Evolutionary conservation across 768 basidiomycete genomes (phyloP), one percentile per base, ranked within the genome.

Genomic region (Suillus hirtellus): DNA sequence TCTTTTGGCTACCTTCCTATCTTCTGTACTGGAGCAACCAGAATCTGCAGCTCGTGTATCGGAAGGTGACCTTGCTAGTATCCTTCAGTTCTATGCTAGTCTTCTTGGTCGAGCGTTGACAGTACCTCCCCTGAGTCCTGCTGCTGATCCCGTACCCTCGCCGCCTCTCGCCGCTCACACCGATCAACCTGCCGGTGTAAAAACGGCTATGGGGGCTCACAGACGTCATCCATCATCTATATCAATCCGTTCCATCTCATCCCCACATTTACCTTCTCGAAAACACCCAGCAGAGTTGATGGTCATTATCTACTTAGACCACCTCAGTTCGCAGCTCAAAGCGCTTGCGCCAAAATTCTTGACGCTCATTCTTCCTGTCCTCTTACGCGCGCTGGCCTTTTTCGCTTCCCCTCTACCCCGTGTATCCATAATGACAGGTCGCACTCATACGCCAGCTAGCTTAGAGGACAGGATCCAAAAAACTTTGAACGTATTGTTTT

Each of bases 341-440:
- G 80, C 79, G 17, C 78, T 92, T 17, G 78, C 87, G 6, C 82
- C 87, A 8, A 73, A 73, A 12, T 80, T 83, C 68, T 81, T 92
- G 42, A 71, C 76, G 14, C 68, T 75, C 42, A 85, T 92, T 60
- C 78, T 92, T n/a, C 88, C 89, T 0, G 78, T 89, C 40, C 83
- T 93, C n/a, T 89, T 92, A 69, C 86, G 89, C 19, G 83, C 83
- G 24, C 80, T 90, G 27, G 85, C 88, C 1, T 86, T 84, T 67
- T 89, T 84, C 69, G 79, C 85, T 4, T 82, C 85, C 3, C 85
- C 89, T 1, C 81, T 93, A 17, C 89, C 91, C 46, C 84, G 88
- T 9, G 76, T 93, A 11, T 85, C 88, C 6, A 78, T 91, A 47
- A 78, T 78, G 58, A 71, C 72, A 64, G 72, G 81, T 43, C 70